A percentile compares a stretch with the other conserved stretches of the same genome.
phyloP scores from a whole-genome alignment of 139 green algal genomes.

The Chlamydomonas schloesseri region DNA sequence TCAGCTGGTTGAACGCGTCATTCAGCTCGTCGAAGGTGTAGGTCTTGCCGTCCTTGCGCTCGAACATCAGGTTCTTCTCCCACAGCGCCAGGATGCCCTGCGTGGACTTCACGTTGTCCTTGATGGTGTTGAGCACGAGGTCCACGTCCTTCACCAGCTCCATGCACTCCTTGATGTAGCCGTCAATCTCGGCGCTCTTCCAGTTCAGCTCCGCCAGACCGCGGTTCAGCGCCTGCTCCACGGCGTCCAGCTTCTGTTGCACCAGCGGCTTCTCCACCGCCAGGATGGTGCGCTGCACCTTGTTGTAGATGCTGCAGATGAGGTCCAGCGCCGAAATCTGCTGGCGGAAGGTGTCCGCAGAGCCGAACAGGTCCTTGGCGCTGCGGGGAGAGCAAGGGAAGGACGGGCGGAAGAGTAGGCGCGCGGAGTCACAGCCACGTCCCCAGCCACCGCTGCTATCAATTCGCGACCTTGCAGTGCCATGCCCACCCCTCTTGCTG shows the following conservation, averaged over 20 bases:
- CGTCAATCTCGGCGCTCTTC: constrained; percentile 84
- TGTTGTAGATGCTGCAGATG: constrained; percentile 86
- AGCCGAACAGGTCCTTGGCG: constrained; percentile 68
- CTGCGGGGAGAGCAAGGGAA: constrained; percentile 29
- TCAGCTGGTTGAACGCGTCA: constrained; percentile 64
- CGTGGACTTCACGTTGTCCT: constrained; percentile 82
- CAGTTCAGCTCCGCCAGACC: constrained; percentile 81
- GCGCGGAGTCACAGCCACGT: no score
- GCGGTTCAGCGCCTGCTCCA: constrained; percentile 71
- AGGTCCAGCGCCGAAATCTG: constrained; percentile 88
- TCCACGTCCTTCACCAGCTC: constrained; percentile 81
- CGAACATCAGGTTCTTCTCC: constrained; percentile 88
- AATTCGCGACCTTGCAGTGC: no score
- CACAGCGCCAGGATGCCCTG: constrained; percentile 61
- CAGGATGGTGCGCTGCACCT: constrained; percentile 81
- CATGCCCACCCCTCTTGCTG: no score
- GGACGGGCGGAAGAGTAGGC: no score
- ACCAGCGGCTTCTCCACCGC: constrained; percentile 88
- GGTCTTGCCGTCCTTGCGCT: constrained; percentile 86
- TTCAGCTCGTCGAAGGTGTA: constrained; percentile 87
- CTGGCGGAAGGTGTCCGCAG: constrained; percentile 78
- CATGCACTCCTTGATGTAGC: constrained; percentile 85
- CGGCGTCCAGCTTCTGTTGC: constrained; percentile 76
- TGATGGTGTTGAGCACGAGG: constrained; percentile 80
- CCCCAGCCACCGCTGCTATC: no score